Evolutionary conservation across 495 filamentous ascomycete species (phyloP), one percentile per base, ranked within the genome.

Genomic region (Geopyxis carbonaria): DNA sequence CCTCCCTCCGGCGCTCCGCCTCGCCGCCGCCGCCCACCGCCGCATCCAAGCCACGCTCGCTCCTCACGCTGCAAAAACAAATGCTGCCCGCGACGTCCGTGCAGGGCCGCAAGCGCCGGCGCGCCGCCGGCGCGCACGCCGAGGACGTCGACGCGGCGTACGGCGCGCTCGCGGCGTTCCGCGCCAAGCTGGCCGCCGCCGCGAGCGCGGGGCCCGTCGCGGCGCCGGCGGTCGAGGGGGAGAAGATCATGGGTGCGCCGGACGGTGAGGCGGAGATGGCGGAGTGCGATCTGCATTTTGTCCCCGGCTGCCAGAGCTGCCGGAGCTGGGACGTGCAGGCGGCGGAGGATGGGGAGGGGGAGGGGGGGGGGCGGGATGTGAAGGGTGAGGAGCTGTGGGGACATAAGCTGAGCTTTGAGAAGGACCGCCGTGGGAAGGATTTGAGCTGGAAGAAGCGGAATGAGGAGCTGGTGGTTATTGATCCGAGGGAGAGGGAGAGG

Each of bases 301-400:
- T 95, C 48, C 76, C 76, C 5, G 76, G 85, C 46, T 99, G 89
- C 57, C 79, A 91, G 44, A 92, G 81, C 24, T 99, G 89, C 59
- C 65, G 70, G 34, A 66, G 74, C 1, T 94, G 86, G 81, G 74
- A 82, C 42, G 64, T 63, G 22, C 61, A 62, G 13, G 67, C 59
- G 13, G 59, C 58, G 4, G 67, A 71, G 9, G 68, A 80, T 8
- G 70, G 67, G 23, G 73, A 79, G 40, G 76, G 80, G 22, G 64
- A 66, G 37, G 55, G 55, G 23, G 68, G 65, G n/a, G 6, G 71
- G 67, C n/a, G n/a, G n/a, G 69, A 71, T 72, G 69, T 69, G 61
- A 21, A 20, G n/a, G n/a, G n/a, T n/a, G 48, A 46, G 27, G 20
- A 37, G 14, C 58, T 59, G 13, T 79, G 76, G 77, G 57, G 56